Conservation (phyloP, 208 protist species). For the Spongospora subterranea region DNA sequence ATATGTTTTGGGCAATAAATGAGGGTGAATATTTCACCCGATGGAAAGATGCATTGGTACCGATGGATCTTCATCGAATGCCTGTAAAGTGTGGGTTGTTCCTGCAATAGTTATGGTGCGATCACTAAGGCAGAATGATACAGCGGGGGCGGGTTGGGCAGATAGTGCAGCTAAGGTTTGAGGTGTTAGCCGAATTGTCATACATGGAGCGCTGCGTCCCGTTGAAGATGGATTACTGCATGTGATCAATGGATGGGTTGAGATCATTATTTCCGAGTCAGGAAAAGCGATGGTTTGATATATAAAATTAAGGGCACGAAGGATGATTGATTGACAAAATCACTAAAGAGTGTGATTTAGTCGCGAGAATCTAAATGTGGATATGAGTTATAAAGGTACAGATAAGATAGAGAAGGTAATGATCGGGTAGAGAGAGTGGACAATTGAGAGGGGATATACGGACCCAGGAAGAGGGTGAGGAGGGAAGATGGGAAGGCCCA, state of each 20-base stretch:
- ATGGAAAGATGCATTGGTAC: slow-evolving; percentile 19
- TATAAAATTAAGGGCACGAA: too few relatives aligned
- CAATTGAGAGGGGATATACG: too few relatives aligned
- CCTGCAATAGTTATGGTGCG: not conserved
- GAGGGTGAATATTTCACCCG: not conserved
- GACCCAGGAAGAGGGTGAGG: too few relatives aligned
- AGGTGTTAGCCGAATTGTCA: slow-evolving; percentile 38
- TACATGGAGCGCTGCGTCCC: not conserved
- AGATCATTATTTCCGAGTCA: too few relatives aligned
- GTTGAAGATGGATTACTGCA: not conserved
- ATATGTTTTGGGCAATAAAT: not conserved
- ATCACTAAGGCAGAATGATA: slow-evolving; percentile 25
- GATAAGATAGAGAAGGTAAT: too few relatives aligned
- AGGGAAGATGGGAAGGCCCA: too few relatives aligned
- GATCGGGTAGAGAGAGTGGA: too few relatives aligned
- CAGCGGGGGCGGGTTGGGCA: not conserved
- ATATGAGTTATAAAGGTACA: too few relatives aligned
- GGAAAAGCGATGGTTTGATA: too few relatives aligned
- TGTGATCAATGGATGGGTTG: not conserved
- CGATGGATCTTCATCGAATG: slow-evolving; percentile 19
- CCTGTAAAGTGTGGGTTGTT: not conserved
- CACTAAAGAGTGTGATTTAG: too few relatives aligned
- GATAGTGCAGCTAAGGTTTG: not conserved
- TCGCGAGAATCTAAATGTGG: too few relatives aligned
- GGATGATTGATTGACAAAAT: too few relatives aligned